Percentiles rank a stretch among this genome's conserved stretches.
These are phyloP conservation scores for Porogramme epimiltina DNA, from an alignment of 1,284 basidiomycete species.

Conservation along the genomic window DNA sequence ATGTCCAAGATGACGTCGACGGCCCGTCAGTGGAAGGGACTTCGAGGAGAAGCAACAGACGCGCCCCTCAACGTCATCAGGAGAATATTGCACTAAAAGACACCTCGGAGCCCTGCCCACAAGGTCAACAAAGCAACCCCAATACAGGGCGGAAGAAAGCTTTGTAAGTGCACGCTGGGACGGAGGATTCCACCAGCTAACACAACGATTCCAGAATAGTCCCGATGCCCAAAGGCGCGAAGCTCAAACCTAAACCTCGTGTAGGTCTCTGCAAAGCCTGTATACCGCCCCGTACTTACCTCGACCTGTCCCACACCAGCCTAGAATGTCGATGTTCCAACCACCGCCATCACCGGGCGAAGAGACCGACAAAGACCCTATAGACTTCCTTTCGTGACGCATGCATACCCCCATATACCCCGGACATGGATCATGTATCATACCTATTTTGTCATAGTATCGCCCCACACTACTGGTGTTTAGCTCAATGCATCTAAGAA, in stretches of 20 bases:
- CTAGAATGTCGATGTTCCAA: constrained; percentile 25
- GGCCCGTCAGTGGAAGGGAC: no score
- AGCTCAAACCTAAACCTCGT: constrained; percentile 23
- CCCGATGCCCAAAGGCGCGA: constrained; percentile 14
- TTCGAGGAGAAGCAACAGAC: no score
- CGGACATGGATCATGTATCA: no score
- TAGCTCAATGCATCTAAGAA: no score
- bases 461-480: background rate
- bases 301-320: constrained; percentile 10
- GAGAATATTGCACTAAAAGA: background rate
- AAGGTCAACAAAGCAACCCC: background rate
- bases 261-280: constrained; percentile 8
- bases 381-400: constrained; percentile 23
- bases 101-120: background rate
- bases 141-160: constrained; percentile 3
- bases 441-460: no score
- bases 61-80: no score
- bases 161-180: constrained; percentile 3
- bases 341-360: constrained; percentile 12
- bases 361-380: constrained; percentile 25
- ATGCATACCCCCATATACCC: background rate
- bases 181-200: background rate
- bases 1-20: no score
- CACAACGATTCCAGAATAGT: background rate
- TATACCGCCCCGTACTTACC: no score